Base-by-base conservation (phyloP, 1,139 yeast genomes). In the Kluyveromyces marxianus region DNA sequence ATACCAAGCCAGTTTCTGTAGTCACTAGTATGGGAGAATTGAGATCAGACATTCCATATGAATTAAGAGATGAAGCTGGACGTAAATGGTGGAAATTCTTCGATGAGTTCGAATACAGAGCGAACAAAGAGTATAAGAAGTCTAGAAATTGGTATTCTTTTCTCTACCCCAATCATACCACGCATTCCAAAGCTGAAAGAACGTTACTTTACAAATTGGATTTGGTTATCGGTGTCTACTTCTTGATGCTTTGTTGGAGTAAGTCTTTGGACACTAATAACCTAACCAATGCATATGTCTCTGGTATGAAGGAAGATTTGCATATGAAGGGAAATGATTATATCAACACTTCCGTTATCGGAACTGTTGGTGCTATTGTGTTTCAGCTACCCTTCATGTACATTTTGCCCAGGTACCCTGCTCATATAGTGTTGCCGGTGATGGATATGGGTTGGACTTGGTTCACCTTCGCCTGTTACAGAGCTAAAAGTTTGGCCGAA, bases 381-480 rank as follows among this genome's bases (percentile, higher is more conserved):
- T 79, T 77, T 60, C 85, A 80, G 60, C 62, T 72, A 38, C 76
- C 76, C 2, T 69, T 68, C 54, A 68, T 68, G 66, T 70, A 68
- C 49, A 50, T 71, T 7, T 56, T 70, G 42, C 73, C 72, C 39
- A 60, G 68, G 48, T 69, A 69, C 46, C 85, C 88, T 7, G 65
- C 81, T 51, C 79, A 76, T 54, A 70, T 71, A 46, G 73, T 79
- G 24, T 67, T 65, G 27, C 84, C 86, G 3, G 53, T 69, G 1
- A 72, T 78, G 66, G 88, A 81, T 60, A 55, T 81, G 44, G 69
- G 76, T 39, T 83, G 92, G 92, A 76, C 84, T 2, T 62, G 80
- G 48, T 74, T 81, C 54, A 83, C 90, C 0, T 68, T 83, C 39
- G 74, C 76, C 25, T 66, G 76, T 39, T 79, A 68, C 53, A 68